phyloP scores from a whole-genome alignment of 257 asterid genomes.

The Forsythia suspensa region DNA sequence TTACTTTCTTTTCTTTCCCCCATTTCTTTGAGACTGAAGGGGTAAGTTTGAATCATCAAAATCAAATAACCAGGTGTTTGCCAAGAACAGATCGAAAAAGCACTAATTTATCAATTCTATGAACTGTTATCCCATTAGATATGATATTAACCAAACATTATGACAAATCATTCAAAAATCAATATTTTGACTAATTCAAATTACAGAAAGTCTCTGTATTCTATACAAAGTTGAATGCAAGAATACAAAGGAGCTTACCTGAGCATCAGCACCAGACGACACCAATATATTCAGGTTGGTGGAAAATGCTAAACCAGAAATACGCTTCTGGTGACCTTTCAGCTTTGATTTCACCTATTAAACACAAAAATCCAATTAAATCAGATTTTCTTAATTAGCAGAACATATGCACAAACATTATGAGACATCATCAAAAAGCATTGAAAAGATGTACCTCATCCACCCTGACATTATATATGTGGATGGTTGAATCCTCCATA shows the following conservation, averaged over 20 bases:
- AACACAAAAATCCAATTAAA: background rate
- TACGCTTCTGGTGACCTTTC: constrained; percentile 66
- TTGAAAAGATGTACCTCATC: constrained; percentile 48
- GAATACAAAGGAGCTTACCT: constrained; percentile 30
- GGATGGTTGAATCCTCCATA: constrained; percentile 73
- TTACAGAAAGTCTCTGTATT: background rate
- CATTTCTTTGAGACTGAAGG: background rate
- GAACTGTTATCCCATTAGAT: background rate
- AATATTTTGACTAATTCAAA: background rate
- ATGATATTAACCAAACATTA: background rate
- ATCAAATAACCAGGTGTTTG: background rate
- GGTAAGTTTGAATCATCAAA: background rate
- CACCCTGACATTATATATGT: constrained; percentile 66
- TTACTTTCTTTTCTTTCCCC: background rate
- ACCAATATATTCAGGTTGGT: constrained; percentile 49
- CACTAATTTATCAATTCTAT: background rate
- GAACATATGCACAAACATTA: background rate
- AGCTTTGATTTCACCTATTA: constrained; percentile 63
- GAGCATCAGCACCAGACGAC: constrained; percentile 79
- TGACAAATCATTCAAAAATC: background rate
- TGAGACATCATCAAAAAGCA: background rate
- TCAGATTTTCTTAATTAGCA: background rate
- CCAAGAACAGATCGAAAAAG: background rate
- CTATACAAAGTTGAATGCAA: background rate
- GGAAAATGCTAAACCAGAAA: constrained; percentile 73